Conservation (phyloP, 768 basidiomycete species). For the Suillus clintonianus region DNA sequence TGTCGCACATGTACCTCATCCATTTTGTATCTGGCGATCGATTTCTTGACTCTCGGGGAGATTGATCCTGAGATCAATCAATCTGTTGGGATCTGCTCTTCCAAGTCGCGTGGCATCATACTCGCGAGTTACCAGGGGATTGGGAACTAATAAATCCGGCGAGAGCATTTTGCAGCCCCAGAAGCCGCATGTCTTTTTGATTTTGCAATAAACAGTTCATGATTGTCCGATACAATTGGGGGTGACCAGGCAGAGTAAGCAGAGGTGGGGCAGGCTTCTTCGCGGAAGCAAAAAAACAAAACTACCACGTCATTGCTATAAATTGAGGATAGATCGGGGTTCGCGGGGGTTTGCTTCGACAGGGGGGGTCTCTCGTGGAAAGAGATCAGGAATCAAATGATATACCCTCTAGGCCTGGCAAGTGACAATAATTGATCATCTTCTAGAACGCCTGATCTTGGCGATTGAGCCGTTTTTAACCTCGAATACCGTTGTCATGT, state of each 20-base stretch:
- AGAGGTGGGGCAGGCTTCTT: background rate
- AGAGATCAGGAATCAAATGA: constrained; percentile 1
- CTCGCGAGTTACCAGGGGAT: constrained; percentile 27
- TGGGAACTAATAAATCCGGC: constrained; percentile 25
- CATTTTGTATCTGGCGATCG: constrained; percentile 28
- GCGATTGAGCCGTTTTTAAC: background rate
- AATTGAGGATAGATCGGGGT: background rate
- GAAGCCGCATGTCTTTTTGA: constrained; percentile 23
- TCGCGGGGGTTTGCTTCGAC: background rate
- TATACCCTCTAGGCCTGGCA: background rate
- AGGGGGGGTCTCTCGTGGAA: background rate
- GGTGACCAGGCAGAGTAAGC: constrained; percentile 23
- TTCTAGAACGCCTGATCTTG: background rate
- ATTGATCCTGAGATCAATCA: constrained; percentile 22
- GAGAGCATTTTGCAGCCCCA: constrained; percentile 17
- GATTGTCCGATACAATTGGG: constrained; percentile 15
- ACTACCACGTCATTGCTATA: background rate
- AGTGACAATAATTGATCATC: background rate
- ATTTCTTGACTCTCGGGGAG: constrained; percentile 17
- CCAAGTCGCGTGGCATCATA: constrained; percentile 17
- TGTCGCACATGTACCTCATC: constrained; percentile 30
- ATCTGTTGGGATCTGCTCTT: constrained; percentile 14
- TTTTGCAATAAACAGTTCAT: constrained; percentile 17
- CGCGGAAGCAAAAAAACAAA: constrained; percentile 1
- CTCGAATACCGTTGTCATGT: background rate